A percentile compares a stretch with the other conserved stretches of the same genome.
phyloP scores from a whole-genome alignment of 2,329 filamentous ascomycete genomes.

The Fusarium sp. region DNA sequence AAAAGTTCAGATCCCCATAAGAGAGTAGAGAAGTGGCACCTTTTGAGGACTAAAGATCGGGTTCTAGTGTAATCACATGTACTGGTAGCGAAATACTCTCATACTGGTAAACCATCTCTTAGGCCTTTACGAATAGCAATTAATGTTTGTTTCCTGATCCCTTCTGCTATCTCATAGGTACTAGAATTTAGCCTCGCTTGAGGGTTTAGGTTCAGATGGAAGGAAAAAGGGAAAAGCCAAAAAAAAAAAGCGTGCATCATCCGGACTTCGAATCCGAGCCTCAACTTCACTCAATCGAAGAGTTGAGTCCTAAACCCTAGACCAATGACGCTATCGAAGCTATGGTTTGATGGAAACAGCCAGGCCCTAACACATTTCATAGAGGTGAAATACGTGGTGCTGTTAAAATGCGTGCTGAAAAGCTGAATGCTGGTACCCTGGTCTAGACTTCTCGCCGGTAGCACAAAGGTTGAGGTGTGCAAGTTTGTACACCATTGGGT shows the following conservation, averaged over 20 bases:
- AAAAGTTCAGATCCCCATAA: too few species aligned
- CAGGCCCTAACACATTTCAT: accelerated
- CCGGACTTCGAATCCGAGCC: slow-evolving; percentile 26
- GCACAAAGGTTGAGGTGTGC: not conserved
- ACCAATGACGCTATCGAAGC: slow-evolving; percentile 3
- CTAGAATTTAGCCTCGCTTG: not conserved
- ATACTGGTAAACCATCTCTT: too few species aligned
- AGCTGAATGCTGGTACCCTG: not conserved
- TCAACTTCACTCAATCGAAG: slow-evolving; percentile 26
- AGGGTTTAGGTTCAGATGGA: not conserved
- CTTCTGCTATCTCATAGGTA: not conserved
- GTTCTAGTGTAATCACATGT: too few species aligned
- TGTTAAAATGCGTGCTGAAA: not conserved
- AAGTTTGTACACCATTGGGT: not conserved
- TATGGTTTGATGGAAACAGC: not conserved
- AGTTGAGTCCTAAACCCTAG: slow-evolving; percentile 30
- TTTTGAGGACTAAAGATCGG: too few species aligned
- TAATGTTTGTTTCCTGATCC: not conserved
- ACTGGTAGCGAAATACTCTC: too few species aligned
- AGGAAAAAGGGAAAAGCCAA: too few species aligned
- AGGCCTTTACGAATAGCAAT: too few species aligned
- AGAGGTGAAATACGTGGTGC: accelerated
- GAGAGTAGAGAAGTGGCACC: too few species aligned
- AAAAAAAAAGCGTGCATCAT: slow-evolving; percentile 6
- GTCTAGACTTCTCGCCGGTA: too few species aligned